A percentile compares a stretch with the other conserved stretches of the same genome.
Conservation (phyloP, 495 filamentous ascomycete species). For the Chaetomium tenue region DNA sequence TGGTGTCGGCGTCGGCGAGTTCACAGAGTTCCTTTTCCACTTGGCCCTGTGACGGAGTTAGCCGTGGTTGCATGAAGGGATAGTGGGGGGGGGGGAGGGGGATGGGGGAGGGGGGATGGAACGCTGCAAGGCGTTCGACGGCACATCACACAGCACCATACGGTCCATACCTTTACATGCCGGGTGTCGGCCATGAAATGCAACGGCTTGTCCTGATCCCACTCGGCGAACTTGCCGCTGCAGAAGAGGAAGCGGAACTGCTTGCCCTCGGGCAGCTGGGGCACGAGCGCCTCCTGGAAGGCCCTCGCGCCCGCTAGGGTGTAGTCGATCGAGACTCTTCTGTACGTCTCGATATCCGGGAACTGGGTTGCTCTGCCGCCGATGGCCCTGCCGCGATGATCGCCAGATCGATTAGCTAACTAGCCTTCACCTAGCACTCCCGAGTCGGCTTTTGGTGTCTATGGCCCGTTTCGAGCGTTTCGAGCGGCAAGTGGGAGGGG, state of each 20-base stretch:
- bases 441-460: too few relatives aligned
- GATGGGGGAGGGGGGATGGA: neutral
- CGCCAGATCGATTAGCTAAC: constrained; percentile 6
- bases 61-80: neutral
- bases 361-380: constrained; percentile 33
- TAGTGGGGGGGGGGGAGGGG: neutral
- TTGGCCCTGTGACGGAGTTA: constrained; percentile 38
- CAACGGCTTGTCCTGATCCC: constrained; percentile 46
- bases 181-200: constrained; percentile 46
- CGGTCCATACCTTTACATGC: constrained; percentile 41
- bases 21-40: constrained; percentile 43
- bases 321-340: constrained; percentile 46
- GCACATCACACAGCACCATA: neutral
- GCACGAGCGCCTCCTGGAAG: constrained; percentile 34
- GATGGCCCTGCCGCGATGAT: constrained; percentile 30
- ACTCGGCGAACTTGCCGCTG: constrained; percentile 49
- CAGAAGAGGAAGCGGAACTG: constrained; percentile 54
- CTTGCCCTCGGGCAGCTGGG: constrained; percentile 28
- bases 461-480: too few relatives aligned
- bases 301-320: constrained; percentile 43
- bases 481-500: neutral
- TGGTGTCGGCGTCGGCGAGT: constrained; percentile 32
- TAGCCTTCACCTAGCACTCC: neutral
- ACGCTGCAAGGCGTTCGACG: neutral
- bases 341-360: constrained; percentile 32